Percentiles rank a stretch among this genome's conserved stretches.
Evolutionary conservation across 768 basidiomycete species (phyloP).

Genomic region (Suillus cothurnatus): DNA sequence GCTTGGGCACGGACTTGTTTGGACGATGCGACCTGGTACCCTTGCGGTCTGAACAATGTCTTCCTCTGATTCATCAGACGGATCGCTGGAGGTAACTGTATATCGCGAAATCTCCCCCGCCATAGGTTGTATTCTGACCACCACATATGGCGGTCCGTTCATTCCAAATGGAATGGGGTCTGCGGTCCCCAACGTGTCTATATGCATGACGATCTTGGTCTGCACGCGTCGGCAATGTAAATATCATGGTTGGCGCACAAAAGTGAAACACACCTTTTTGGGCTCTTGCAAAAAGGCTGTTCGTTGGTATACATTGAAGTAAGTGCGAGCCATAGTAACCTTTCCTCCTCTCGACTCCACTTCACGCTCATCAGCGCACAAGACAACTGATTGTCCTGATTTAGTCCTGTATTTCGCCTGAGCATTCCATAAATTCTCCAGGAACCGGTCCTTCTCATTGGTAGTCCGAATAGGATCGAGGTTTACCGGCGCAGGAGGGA

Average conservation of each 20-base stretch:
- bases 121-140: conserved; percentile 82
- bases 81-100: conserved; percentile 73
- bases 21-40: conserved; percentile 73
- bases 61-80: conserved; percentile 73
- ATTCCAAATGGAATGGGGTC: conserved; percentile 79
- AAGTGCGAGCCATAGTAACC: conserved; percentile 73
- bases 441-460: conserved; percentile 75
- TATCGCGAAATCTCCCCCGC: conserved; percentile 82
- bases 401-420: conserved; percentile 82
- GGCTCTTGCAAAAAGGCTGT: conserved; percentile 76
- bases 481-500: conserved; percentile 67
- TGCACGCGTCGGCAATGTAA: conserved; percentile 32
- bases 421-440: conserved; percentile 87
- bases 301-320: conserved; percentile 86
- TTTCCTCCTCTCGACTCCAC: conserved; percentile 69
- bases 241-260: conserved; percentile 5
- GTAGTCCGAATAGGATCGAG: conserved; percentile 66
- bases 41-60: conserved; percentile 79
- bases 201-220: conserved; percentile 88
- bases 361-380: conserved; percentile 72
- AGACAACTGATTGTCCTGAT: conserved; percentile 70
- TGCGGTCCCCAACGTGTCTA: conserved; percentile 75
- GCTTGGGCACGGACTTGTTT: conserved; percentile 69
- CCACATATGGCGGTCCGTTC: conserved; percentile 69
- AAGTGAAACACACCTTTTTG: conserved; percentile 62